phyloP scores from a whole-genome alignment of 2,329 filamentous ascomycete genomes.

The Helotiales sp. region DNA sequence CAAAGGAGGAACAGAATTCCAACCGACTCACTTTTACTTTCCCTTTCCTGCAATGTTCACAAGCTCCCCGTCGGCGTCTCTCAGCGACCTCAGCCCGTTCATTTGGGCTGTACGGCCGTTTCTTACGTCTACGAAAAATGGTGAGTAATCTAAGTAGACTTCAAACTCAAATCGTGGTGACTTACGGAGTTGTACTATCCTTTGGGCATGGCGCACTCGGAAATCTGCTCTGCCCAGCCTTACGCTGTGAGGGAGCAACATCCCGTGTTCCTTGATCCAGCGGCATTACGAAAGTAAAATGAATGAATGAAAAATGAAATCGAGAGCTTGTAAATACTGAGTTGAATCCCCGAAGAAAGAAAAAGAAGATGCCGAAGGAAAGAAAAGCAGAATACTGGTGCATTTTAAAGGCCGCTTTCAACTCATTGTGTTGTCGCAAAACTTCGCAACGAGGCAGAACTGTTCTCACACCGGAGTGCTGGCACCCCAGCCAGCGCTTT shows the following conservation, averaged over 20 bases:
- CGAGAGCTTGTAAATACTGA: background rate
- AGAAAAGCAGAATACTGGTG: background rate
- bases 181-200: background rate
- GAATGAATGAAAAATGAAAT: background rate
- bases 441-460: background rate
- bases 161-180: no score
- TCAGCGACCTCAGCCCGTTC: background rate
- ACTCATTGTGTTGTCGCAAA: background rate
- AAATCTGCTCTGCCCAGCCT: background rate
- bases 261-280: background rate
- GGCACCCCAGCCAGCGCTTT: conserved; percentile 4
- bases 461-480: conserved; percentile 1
- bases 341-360: background rate
- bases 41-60: background rate
- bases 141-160: background rate
- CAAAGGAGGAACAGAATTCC: background rate
- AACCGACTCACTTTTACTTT: background rate
- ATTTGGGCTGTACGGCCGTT: background rate
- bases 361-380: background rate
- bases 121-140: background rate
- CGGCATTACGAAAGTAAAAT: background rate
- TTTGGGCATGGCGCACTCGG: background rate
- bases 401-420: background rate
- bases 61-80: background rate
- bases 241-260: background rate